These are phyloP conservation scores for Neltuma alba DNA, from an alignment of 306 rosid species.

Conservation along the genomic window DNA sequence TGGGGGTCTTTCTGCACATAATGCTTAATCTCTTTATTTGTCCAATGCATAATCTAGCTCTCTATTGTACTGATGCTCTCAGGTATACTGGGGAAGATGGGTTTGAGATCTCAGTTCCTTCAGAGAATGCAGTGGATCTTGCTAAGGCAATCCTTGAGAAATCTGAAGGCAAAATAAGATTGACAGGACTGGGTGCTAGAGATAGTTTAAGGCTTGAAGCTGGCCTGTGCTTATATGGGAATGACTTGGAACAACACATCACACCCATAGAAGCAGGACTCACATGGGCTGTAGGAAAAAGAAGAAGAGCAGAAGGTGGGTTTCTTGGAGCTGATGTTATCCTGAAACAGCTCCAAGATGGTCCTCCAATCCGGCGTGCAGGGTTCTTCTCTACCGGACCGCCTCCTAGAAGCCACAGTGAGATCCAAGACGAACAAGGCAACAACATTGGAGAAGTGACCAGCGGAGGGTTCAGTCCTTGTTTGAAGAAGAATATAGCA, in stretches of 20 bases:
- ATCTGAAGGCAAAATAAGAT: slow-evolving; percentile 86
- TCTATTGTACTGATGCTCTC: slow-evolving; percentile 33
- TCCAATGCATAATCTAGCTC: slow-evolving; percentile 21
- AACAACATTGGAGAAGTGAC: slow-evolving; percentile 89
- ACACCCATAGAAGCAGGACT: slow-evolving; percentile 98
- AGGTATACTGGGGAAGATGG: slow-evolving; percentile 99
- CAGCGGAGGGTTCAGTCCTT: slow-evolving; percentile 99
- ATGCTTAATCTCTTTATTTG: slow-evolving; percentile 9
- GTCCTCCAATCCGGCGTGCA: slow-evolving; percentile 85
- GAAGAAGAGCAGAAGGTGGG: slow-evolving; percentile 98
- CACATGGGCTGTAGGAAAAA: slow-evolving; percentile 95
- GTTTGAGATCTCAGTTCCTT: slow-evolving; percentile 96
- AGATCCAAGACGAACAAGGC: slow-evolving; percentile 84
- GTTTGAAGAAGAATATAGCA: slow-evolving; percentile 94
- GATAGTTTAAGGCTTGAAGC: slow-evolving; percentile 98
- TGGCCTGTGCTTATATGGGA: slow-evolving; percentile 91
- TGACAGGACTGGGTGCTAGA: slow-evolving; percentile 96
- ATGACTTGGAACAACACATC: slow-evolving; percentile 89
- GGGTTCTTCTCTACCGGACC: slow-evolving; percentile 94
- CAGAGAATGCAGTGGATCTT: slow-evolving; percentile 84
- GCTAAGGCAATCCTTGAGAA: slow-evolving; percentile 94
- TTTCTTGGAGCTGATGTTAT: slow-evolving; percentile 90
- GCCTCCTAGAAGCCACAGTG: slow-evolving; percentile 95
- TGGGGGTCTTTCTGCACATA: slow-evolving; percentile 6
- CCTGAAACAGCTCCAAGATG: slow-evolving; percentile 78